Evolutionary conservation across 192 early-diverging fungal species (phyloP).

Genomic region (Pilaira anomala): DNA sequence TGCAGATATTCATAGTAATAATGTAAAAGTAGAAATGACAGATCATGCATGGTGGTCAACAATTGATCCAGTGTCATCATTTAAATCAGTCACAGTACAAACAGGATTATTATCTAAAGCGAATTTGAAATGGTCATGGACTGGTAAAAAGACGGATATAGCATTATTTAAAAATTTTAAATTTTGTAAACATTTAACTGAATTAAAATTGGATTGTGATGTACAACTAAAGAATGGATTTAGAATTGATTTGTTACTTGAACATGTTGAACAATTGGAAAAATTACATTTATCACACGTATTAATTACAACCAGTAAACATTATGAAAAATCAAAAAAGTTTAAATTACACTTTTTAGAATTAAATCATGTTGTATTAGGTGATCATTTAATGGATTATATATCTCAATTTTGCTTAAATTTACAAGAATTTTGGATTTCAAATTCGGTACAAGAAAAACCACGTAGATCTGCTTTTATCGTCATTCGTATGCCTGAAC

Average conservation of each 20-base stretch:
- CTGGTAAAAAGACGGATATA: slow-evolving; percentile 9
- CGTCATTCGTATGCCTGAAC: slow-evolving; percentile 12
- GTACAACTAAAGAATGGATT: slow-evolving; percentile 3
- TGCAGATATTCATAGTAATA: not conserved
- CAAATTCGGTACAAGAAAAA: not conserved
- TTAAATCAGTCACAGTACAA: not conserved
- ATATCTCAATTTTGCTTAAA: not conserved
- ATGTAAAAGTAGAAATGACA: not conserved
- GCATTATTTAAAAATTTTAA: not conserved
- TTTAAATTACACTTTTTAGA: not conserved
- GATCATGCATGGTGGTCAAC: slow-evolving; percentile 2
- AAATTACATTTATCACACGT: not conserved
- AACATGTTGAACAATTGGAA: not conserved
- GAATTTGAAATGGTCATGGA: slow-evolving; percentile 5
- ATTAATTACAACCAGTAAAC: slow-evolving; percentile 1
- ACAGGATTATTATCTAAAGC: slow-evolving; percentile 2
- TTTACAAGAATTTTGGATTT: not conserved
- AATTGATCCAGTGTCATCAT: not conserved
- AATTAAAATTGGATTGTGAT: slow-evolving; percentile 4
- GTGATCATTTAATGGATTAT: slow-evolving; percentile 17
- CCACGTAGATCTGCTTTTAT: slow-evolving; percentile 1
- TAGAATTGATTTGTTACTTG: slow-evolving; percentile 4
- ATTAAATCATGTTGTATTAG: not conserved
- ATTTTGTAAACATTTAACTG: not conserved
- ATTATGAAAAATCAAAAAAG: not conserved